Evolutionary conservation across 2,329 filamentous ascomycete species (phyloP).

Genomic region (Fusarium haematococcum): DNA sequence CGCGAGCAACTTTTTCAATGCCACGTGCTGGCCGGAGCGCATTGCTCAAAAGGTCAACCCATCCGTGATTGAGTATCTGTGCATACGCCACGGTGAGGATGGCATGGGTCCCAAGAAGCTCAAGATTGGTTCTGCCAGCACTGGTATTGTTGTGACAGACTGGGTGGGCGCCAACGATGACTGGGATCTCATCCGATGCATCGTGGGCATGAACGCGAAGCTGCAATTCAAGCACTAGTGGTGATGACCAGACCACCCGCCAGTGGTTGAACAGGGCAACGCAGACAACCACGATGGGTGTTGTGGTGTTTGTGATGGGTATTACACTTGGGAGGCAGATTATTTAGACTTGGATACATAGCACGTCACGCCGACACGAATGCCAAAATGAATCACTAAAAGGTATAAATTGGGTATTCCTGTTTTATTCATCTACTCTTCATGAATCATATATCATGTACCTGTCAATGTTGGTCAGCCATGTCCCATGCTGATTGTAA

Average conservation of each 20-base stretch:
- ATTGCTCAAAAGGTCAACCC: conserved; percentile 92
- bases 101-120: conserved; percentile 63
- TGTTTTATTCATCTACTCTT: background rate
- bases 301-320: conserved; percentile 3
- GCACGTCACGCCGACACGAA: conserved; percentile 5
- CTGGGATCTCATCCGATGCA: conserved; percentile 89
- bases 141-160: conserved; percentile 91
- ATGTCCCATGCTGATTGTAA: background rate
- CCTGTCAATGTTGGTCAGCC: conserved; percentile 24
- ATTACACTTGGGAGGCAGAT: background rate
- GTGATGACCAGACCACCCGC: background rate
- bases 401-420: background rate
- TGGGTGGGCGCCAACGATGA: conserved; percentile 90
- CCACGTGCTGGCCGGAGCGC: conserved; percentile 91
- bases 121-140: conserved; percentile 76
- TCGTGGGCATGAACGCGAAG: conserved; percentile 90
- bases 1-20: conserved; percentile 94
- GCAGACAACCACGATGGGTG: background rate
- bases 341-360: background rate
- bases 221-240: conserved; percentile 61
- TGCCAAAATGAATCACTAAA: background rate
- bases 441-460: background rate
- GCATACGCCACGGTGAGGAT: conserved; percentile 65
- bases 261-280: background rate
- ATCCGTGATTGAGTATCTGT: conserved; percentile 73